These are phyloP conservation scores for Microcyclosporella mali DNA, from an alignment of 2,329 filamentous ascomycete genomes.

Conservation along the genomic window DNA sequence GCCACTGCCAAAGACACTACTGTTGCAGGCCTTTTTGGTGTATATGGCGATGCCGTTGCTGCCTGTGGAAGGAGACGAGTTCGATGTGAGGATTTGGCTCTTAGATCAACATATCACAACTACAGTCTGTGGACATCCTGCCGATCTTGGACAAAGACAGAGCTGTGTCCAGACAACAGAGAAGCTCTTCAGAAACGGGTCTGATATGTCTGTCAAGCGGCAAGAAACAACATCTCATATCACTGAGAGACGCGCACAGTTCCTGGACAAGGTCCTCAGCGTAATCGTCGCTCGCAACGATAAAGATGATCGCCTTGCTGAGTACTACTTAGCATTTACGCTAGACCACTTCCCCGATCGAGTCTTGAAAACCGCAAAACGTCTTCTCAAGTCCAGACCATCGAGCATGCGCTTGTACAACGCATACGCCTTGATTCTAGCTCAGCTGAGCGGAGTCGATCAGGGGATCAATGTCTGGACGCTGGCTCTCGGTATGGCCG, in stretches of 20 bases:
- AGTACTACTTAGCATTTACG: constrained; percentile 66
- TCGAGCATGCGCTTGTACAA: constrained; percentile 67
- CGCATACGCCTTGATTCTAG: constrained; percentile 69
- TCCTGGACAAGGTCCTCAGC: constrained; percentile 48
- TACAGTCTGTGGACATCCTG: neutral
- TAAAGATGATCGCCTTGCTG: constrained; percentile 51
- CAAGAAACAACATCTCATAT: neutral
- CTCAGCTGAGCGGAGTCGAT: constrained; percentile 49
- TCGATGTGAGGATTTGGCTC: too few species aligned
- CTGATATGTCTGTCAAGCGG: constrained; percentile 3
- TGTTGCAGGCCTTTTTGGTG: constrained; percentile 61
- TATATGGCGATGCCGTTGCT: constrained; percentile 48
- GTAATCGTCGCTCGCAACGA: constrained; percentile 46
- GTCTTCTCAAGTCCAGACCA: constrained; percentile 62
- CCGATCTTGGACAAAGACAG: too few species aligned
- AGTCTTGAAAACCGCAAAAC: constrained; percentile 66
- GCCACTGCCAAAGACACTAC: constrained; percentile 35
- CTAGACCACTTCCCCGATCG: constrained; percentile 46
- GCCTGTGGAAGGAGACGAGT: neutral
- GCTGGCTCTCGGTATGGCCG: constrained; percentile 58
- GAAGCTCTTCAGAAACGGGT: constrained; percentile 10
- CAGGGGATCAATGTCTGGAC: constrained; percentile 60
- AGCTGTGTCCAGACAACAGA: constrained; percentile 10
- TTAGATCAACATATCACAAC: neutral
- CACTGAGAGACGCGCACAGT: neutral